Base-by-base conservation (phyloP, 495 filamentous ascomycete genomes). In the Podospora bellae-mahoneyi region DNA sequence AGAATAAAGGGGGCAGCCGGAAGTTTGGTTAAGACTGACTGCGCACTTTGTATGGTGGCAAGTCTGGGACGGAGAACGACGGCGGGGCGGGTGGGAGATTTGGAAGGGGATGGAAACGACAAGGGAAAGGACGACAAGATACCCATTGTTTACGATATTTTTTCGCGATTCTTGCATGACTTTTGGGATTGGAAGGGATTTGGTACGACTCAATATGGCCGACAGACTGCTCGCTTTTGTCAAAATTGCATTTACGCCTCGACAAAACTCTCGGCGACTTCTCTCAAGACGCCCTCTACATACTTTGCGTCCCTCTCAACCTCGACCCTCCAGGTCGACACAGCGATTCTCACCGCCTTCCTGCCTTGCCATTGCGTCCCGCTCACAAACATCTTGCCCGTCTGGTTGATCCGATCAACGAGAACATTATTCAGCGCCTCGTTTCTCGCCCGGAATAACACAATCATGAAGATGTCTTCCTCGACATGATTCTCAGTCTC, bases 381-480 rank as follows among this genome's bases (percentile, higher is more conserved):
- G 55, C 90, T 92, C 4, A 96, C 91, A 76, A 92, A 97, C 73
- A 97, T 90, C 71, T 85, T 86, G 34, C 88, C 83, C 5, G 86
- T 89, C 5, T 79, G 83, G 72, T 97, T 97, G 70, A 97, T 95
- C 61, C 80, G 85, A 32, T 82, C 76, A 3, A 88, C 87, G 9
- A 97, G 77, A 54, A 80, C 76, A 0, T 79, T 66, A 72, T 97
- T 97, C 62, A 97, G 70, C 0, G 60, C 73, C 18, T 87, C 82
- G 60, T 93, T 84, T 64, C 84, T 91, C 2, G 94, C 93, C 56
- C 88, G 82, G 78, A 98, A 93, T 16, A 98, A 75, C 9, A 97
- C 90, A 56, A 92, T 82, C 64, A 97, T 91, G 74, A 87, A 94
- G 1, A 90, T 88, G 59, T 75, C 69, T 27, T 80, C 72, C 26